Evolutionary conservation across 2,329 filamentous ascomycete genomes (phyloP), one percentile per base, ranked within the genome.

Genomic region (Exophiala alcalophila): DNA sequence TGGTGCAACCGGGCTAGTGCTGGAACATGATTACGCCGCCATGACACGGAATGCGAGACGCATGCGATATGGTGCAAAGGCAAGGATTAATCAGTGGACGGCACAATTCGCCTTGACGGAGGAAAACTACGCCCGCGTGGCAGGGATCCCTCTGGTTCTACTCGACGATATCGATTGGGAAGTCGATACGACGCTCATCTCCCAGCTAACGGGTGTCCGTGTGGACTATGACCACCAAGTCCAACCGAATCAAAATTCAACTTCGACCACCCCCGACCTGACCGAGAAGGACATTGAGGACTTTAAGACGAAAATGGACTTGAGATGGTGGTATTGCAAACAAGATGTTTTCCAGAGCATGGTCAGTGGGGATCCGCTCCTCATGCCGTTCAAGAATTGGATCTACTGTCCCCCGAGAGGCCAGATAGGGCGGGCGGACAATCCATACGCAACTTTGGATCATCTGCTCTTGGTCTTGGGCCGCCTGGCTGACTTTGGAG

Each of bases 271-370:
- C 33, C 49, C 30, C 11, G 51, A 64, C 39, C 67, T 70, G 20
- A 65, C 66, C 7, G 59, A 62, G 11, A 70, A 70, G 49, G 90
- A 97, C 48, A 74, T 94, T 33, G 82, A 87, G 49, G 81, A 78
- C 27, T 94, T 86, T 58, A 85, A 92, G 57, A 83, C 85, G 11
- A 73, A 92, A 26, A 80, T 85, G 52, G 92, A 97, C 65, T 67
- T 97, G 4, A 94, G 85, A 60, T 98, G 91, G 90, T 96, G 89
- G 86, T 96, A 90, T 61, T 83, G 79, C 57, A 94, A 95, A 64
- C 92, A 96, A 71, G 92, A 97, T 62, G 80, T 86, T 6, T 94
- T 91, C 56, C 91, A 96, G 62, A 89, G 86, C 60, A 79, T 96
- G 48, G 70, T 97, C 16, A 92, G 90, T 54, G 91, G 88, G 6